Percentiles rank a stretch among this genome's conserved stretches.
These are phyloP conservation scores for Caryopteris hybrid DNA, from an alignment of 305 asterid species.

Conservation along the genomic window DNA sequence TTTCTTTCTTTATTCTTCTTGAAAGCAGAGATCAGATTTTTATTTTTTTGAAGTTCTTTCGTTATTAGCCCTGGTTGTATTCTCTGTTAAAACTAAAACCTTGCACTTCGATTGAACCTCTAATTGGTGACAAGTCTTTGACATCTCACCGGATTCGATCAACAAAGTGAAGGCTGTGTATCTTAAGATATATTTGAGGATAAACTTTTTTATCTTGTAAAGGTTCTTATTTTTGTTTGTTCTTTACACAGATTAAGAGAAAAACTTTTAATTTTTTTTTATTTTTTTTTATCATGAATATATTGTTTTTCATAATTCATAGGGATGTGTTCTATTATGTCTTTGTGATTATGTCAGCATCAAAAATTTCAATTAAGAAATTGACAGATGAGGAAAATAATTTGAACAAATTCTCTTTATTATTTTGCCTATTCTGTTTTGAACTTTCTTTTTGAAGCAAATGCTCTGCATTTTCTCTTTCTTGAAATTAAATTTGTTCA, in stretches of 20 bases:
- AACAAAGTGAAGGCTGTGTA: background rate
- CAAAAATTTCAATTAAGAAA: background rate
- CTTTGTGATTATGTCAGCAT: background rate
- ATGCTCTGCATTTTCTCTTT: background rate
- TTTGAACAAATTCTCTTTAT: background rate
- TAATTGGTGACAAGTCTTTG: background rate
- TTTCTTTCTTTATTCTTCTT: background rate
- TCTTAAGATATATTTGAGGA: background rate
- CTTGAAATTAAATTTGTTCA: background rate
- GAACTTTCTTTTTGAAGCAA: background rate
- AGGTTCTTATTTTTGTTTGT: background rate
- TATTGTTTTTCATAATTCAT: background rate
- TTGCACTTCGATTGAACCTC: background rate
- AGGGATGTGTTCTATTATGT: background rate
- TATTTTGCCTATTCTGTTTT: background rate
- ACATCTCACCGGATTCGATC: background rate
- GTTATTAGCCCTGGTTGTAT: background rate
- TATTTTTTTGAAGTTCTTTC: background rate
- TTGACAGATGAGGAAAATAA: background rate
- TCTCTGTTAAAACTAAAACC: background rate
- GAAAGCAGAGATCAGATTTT: background rate
- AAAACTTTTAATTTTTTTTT: background rate
- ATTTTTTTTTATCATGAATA: background rate
- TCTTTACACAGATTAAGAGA: background rate
- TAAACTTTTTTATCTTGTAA: background rate